Evolutionary conservation across 345 rosid species (phyloP), one percentile per base, ranked within the genome.

Genomic region (Psidium guajava): DNA sequence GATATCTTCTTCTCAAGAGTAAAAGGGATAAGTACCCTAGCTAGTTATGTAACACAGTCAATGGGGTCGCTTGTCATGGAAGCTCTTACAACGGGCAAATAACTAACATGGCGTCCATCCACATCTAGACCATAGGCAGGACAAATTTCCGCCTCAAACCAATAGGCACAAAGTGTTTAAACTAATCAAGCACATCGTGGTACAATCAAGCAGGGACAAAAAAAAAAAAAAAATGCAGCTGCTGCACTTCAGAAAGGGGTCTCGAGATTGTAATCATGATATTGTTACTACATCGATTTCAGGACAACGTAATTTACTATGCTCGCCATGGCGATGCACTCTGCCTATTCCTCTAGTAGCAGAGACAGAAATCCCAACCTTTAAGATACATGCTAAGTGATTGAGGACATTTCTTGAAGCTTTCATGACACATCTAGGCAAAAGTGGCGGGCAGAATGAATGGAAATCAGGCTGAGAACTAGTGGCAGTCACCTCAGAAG

Each of bases 401-500:
- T 32, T 69, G 3, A 69, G 13, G 77, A 69, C 47, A 32, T 8
- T 55, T 55, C n/a, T 55, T 22, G 22, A 21, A 55, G n/a, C 12
- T 55, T 55, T 22, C 58, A 21, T 55, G 22, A 18, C 16, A 6
- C 22, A 54, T 54, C 21, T 18, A 55, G 42, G 58, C 58, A 55
- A 55, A 55, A 55, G 58, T 55, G n/a, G 58, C 59, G 61, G 11
- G 74, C 36, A 84, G 24, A 55, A 15, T 42, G 16, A 40, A 21
- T 28, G 54, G 81, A 25, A 55, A n/a, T 44, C 27, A 36, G 22
- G 73, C 27, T 73, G 80, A 77, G 32, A 21, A 49, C 36, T 32
- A 84, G 74, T 28, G 10, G 83, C 83, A 24, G 24, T 84, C 58
- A 95, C 96, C 98, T 91, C 88, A 20, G 95, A 91, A 88, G 98